Conservation (phyloP, 768 basidiomycete species). For the Phlebiopsis flavidoalba region DNA sequence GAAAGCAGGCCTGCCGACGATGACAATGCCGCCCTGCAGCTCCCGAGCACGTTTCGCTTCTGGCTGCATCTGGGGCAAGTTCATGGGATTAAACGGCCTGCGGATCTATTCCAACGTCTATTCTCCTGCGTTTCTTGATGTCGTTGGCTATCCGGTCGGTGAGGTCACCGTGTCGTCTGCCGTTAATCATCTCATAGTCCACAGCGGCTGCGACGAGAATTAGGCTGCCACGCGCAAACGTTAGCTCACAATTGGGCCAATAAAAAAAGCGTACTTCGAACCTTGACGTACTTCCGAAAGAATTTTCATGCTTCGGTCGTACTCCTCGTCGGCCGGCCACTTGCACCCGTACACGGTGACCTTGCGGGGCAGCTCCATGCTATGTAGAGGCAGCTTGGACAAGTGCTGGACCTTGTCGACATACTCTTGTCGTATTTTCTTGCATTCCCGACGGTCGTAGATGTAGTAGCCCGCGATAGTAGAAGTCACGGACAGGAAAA, state of each 20-base stretch:
- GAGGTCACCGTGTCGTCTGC: conserved; percentile 83
- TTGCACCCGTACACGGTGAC: conserved; percentile 84
- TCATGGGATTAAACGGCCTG: conserved; percentile 35
- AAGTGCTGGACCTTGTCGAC: conserved; percentile 73
- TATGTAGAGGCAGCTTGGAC: conserved; percentile 61
- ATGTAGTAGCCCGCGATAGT: conserved; percentile 67
- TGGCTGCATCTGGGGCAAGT: conserved; percentile 48
- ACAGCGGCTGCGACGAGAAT: conserved; percentile 90
- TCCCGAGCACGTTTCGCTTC: conserved; percentile 51
- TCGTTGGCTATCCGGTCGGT: conserved; percentile 70
- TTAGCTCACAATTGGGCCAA: conserved; percentile 2
- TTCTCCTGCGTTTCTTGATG: conserved; percentile 64
- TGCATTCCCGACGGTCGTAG: conserved; percentile 85
- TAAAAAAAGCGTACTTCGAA: conserved; percentile 31
- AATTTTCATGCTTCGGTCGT: conserved; percentile 76
- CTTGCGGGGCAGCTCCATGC: conserved; percentile 65
- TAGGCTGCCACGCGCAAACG: conserved; percentile 51
- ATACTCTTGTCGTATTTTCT: conserved; percentile 70
- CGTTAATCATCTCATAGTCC: conserved; percentile 82
- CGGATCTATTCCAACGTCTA: conserved; percentile 58
- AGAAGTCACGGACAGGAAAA: conserved; percentile 78
- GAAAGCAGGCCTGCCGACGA: conserved; percentile 85
- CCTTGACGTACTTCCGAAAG: conserved; percentile 98
- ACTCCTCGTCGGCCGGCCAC: conserved; percentile 95
- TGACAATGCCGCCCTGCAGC: conserved; percentile 76